Percentiles rank a stretch among this genome's conserved stretches.
These are phyloP conservation scores for Pochonia chlamydosporia DNA, from an alignment of 2,329 filamentous ascomycete genomes.

Conservation along the genomic window DNA sequence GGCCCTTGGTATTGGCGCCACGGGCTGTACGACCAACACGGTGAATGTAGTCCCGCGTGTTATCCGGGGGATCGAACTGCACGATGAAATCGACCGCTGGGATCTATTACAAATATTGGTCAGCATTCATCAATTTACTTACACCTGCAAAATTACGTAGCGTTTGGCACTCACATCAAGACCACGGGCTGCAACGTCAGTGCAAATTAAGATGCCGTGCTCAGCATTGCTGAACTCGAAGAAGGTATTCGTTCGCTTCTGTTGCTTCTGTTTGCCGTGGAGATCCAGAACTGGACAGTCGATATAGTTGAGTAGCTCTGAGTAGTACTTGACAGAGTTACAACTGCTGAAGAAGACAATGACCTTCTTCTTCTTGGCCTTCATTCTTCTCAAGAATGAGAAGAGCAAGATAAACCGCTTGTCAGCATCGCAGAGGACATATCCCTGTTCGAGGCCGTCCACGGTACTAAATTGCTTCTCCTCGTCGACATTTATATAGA, in stretches of 20 bases:
- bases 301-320: constrained; percentile 94
- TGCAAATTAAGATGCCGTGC: constrained; percentile 87
- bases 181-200: constrained; percentile 90
- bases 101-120: constrained; percentile 49
- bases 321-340: constrained; percentile 92
- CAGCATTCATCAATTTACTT: background rate
- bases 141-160: too few species aligned
- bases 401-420: constrained; percentile 91
- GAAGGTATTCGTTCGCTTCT: constrained; percentile 97
- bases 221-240: constrained; percentile 82
- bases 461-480: constrained; percentile 86
- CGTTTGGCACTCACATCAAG: constrained; percentile 66
- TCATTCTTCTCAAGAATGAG: constrained; percentile 76
- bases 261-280: constrained; percentile 96
- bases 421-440: constrained; percentile 88
- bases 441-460: constrained; percentile 90
- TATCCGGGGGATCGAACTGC: constrained; percentile 91
- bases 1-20: constrained; percentile 75
- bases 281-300: constrained; percentile 83
- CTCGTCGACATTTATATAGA: constrained; percentile 97
- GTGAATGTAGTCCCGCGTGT: constrained; percentile 88
- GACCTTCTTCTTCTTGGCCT: constrained; percentile 88
- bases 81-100: constrained; percentile 95
- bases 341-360: constrained; percentile 95
- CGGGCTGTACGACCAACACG: constrained; percentile 91